A percentile compares a stretch with the other conserved stretches of the same genome.
Conservation (phyloP, 2,329 filamentous ascomycete species). For the Neopestalotiopsis sp. region DNA sequence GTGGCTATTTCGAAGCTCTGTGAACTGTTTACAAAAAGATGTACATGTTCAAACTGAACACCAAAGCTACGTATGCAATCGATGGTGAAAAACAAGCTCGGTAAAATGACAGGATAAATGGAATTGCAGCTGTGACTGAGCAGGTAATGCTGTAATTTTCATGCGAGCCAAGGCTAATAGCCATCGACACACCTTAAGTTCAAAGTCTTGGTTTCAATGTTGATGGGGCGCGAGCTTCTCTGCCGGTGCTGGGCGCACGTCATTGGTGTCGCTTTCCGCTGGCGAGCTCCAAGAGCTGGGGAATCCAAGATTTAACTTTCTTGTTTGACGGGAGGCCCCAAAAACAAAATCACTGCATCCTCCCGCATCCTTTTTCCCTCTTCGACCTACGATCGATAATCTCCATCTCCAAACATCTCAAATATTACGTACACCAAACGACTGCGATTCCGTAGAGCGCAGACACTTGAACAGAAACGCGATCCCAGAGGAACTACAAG, state of each 20-base stretch:
- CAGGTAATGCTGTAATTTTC: neutral
- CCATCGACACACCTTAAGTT: neutral
- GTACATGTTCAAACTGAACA: too few relatives aligned
- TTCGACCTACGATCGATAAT: too few relatives aligned
- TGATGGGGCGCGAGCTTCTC: neutral
- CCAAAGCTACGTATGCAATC: too few relatives aligned
- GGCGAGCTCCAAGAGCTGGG: neutral
- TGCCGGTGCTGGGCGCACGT: slow-evolving; percentile 11
- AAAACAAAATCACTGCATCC: neutral
- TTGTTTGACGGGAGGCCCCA: neutral
- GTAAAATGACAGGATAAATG: neutral
- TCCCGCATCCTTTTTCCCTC: too few relatives aligned
- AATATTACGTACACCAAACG: neutral
- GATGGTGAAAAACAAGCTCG: too few relatives aligned
- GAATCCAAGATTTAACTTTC: neutral
- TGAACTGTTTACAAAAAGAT: too few relatives aligned
- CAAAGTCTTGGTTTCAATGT: neutral
- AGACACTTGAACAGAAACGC: too few relatives aligned
- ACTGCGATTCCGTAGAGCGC: too few relatives aligned
- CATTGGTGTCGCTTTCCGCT: slow-evolving; percentile 1
- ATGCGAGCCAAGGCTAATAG: neutral
- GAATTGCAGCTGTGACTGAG: neutral
- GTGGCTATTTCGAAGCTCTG: too few relatives aligned
- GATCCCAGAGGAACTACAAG: neutral
- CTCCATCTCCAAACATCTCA: too few relatives aligned